Base-by-base conservation (phyloP, 768 basidiomycete genomes). In the Suillus fuscotomentosus region DNA sequence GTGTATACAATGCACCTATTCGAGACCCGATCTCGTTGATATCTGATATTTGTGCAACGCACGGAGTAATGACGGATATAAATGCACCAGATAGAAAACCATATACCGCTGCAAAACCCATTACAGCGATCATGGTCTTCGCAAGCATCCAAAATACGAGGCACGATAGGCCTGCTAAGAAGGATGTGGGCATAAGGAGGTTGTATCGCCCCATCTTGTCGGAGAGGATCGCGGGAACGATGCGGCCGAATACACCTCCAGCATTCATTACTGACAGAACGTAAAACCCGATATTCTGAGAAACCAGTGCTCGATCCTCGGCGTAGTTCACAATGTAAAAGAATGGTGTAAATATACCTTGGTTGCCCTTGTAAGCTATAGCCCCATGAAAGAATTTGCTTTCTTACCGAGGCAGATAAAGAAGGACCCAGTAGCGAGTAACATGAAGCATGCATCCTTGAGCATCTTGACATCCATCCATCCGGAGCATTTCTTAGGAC, bases 291-390 rank as follows among this genome's bases (percentile, higher is more conserved):
- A 75, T 76, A 50, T 75, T 62, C 8, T 79, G 60, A 3, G 80
- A 65, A 45, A 84, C 74, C 55, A 70, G 56, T 71, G 74, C 63
- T 82, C 70, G 74, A 50, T 80, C 80, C 62, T 78, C 77, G 22
- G 88, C 78, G 72, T 86, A 90, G 59, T 84, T 81, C 24, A 85
- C 83, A 61, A 92, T 85, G 77, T 86, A 92, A 71, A 90, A 88
- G 72, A 84, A 87, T 8, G 90, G 90, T 27, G 86, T 87, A 75
- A 89, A 91, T 5, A 90, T 76, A 34, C 89, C 90, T 91, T 68
- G 5, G 31, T 36, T 11, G 17, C 57, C 39, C 5, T 42, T 42
- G 57, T 59, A 6, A 59, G 41, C 5, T 42, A 20, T 31, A 27
- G 8, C 17, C 11, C 24, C 7, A n/a, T 20, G 17, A 42, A 59